Evolutionary conservation across 1,139 yeast genomes (phyloP).

Genomic region (Sugiyamaella pinicola): DNA sequence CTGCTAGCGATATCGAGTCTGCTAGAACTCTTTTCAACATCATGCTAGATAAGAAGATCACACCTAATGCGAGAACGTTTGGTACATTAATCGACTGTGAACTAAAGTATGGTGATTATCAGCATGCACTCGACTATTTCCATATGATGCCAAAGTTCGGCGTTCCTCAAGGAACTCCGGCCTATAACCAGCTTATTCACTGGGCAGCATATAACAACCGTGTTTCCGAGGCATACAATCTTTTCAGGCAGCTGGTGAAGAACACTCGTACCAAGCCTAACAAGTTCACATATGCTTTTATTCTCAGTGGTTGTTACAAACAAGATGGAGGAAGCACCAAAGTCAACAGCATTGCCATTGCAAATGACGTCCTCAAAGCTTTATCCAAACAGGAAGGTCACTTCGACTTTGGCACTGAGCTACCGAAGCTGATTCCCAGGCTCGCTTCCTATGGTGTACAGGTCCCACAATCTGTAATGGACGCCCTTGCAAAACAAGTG

Average conservation of each 20-base stretch:
- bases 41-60: constrained; percentile 44
- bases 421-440: constrained; percentile 20
- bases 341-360: constrained; percentile 33
- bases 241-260: constrained; percentile 44
- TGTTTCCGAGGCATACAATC: constrained; percentile 46
- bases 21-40: constrained; percentile 56
- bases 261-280: constrained; percentile 46
- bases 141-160: constrained; percentile 48
- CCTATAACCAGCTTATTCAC: constrained; percentile 63
- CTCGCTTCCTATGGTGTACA: constrained; percentile 15
- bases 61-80: constrained; percentile 49
- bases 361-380: constrained; percentile 46
- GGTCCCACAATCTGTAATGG: constrained; percentile 10
- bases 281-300: constrained; percentile 57
- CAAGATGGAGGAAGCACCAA: constrained; percentile 37
- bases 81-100: constrained; percentile 64
- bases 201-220: constrained; percentile 49
- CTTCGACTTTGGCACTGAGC: constrained; percentile 23
- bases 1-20: constrained; percentile 51
- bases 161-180: constrained; percentile 46
- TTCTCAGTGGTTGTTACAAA: constrained; percentile 51
- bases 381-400: constrained; percentile 22
- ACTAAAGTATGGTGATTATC: constrained; percentile 52
- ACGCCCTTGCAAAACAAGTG: background rate
- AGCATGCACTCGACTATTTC: constrained; percentile 54